A percentile compares a stretch with the other conserved stretches of the same genome.
These are phyloP conservation scores for Mortierella polycephala DNA, from an alignment of 371 early-diverging fungal genomes.

Conservation along the genomic window DNA sequence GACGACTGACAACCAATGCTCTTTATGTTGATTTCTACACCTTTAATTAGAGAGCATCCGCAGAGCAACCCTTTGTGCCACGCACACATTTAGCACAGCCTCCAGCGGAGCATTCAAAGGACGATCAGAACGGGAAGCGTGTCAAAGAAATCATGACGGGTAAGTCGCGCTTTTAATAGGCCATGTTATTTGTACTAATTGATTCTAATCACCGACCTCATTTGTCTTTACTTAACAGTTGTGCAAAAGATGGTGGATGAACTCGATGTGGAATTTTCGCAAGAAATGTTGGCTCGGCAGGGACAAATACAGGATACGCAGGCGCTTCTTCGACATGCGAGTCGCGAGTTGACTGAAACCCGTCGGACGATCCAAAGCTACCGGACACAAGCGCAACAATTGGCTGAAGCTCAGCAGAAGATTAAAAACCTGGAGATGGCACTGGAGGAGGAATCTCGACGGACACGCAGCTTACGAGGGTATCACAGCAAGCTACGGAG, in stretches of 20 bases:
- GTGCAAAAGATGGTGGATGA: slow-evolving; percentile 79
- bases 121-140: slow-evolving; percentile 34
- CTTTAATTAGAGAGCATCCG: too few species aligned
- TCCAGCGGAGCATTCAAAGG: background rate
- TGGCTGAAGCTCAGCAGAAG: slow-evolving; percentile 69
- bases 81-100: slow-evolving; percentile 3
- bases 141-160: slow-evolving; percentile 67
- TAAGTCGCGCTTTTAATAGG: slow-evolving; percentile 32
- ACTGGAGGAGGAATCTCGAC: slow-evolving; percentile 50
- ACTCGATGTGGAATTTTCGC: slow-evolving; percentile 71
- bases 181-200: background rate
- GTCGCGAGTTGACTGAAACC: slow-evolving; percentile 71
- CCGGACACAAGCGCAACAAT: slow-evolving; percentile 58
- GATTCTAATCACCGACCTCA: background rate
- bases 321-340: slow-evolving; percentile 67
- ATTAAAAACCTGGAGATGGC: slow-evolving; percentile 62
- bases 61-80: background rate
- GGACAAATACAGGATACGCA: slow-evolving; percentile 70
- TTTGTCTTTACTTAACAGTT: slow-evolving; percentile 40
- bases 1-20: too few species aligned
- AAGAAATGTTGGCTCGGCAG: slow-evolving; percentile 68
- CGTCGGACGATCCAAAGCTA: slow-evolving; percentile 68
- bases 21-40: too few species aligned
- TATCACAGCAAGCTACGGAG: slow-evolving; percentile 14
- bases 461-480: slow-evolving; percentile 35